Conservation (phyloP, 1,139 yeast genomes). For the Hanseniaspora gamundiae region DNA sequence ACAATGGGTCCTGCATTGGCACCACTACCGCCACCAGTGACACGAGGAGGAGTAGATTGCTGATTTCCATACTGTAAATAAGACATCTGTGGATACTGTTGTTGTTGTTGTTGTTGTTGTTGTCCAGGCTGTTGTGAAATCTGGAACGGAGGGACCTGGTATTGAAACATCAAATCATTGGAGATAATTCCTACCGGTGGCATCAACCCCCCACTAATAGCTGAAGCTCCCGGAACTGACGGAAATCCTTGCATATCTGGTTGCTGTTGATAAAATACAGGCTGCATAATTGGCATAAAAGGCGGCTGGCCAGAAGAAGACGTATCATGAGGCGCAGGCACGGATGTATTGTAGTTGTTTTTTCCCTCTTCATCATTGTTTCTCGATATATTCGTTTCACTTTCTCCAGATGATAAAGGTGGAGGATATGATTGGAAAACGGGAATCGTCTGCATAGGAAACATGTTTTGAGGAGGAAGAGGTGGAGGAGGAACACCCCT, state of each 20-base stretch:
- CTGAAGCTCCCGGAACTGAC: neutral
- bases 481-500: too few relatives aligned
- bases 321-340: too few relatives aligned
- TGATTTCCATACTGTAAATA: too few relatives aligned
- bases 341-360: too few relatives aligned
- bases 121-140: slow-evolving; percentile 5
- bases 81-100: neutral
- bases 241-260: neutral
- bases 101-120: neutral
- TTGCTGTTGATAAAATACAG: neutral
- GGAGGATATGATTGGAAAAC: too few relatives aligned
- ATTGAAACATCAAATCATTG: slow-evolving; percentile 3
- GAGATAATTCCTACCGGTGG: slow-evolving; percentile 3
- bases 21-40: neutral
- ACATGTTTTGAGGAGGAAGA: too few relatives aligned
- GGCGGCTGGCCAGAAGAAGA: neutral
- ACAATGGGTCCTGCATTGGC: neutral
- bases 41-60: slow-evolving; percentile 1
- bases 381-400: too few relatives aligned
- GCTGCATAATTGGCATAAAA: slow-evolving; percentile 3
- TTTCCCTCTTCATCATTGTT: too few relatives aligned
- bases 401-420: too few relatives aligned
- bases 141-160: neutral
- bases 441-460: too few relatives aligned
- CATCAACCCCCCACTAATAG: neutral